Base-by-base conservation (phyloP, 2,329 filamentous ascomycete species). In the Fusarium algeriense region DNA sequence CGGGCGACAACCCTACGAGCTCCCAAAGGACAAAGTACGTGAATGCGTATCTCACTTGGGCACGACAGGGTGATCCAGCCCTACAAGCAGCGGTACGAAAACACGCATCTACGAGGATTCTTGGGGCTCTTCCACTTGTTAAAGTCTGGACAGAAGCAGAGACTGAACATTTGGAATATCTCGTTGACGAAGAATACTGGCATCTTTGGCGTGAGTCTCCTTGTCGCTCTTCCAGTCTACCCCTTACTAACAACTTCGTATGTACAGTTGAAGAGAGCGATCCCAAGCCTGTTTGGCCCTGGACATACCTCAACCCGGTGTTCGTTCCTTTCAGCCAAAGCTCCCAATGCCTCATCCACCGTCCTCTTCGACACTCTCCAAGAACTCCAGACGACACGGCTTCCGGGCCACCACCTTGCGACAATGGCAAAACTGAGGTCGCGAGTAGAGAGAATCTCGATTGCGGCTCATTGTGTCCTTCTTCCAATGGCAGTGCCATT, bases 401-500 rank as follows among this genome's bases (percentile, higher is more conserved):
- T 10, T 12, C 28, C 17, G 40, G 14, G 8, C 23, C 6, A 1
- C n/a, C 17, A 13, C 20, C 17, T 56, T 19, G 14, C 26, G 15
- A 17, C 40, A 43, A 43, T n/a, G 40, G 10, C 10, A 43, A 23
- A 11, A 23, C 7, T 43, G 40, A 23, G 10, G 17, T 40, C 9
- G 17, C 17, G 20, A 43, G n/a, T 6, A 12, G 7, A 4, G 6
- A 3, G 1, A 20, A 0, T 37, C 7, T 10, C 1, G 7, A 17
- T 6, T 19, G 3, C 5, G 4, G 2, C 23, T 8, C 35, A 10
- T n/a, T 19, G 15, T 12, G 2, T 4, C 14, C 19, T 17, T 14
- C 23, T 7, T 7, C 14, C 8, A 7, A 15, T 7, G n/a, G 12
- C 13, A 40, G 13, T 3, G 38, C 4, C 20, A 5, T 34, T 17